Conservation (phyloP, 257 asterid species). For the Gentiana macrophylla region DNA sequence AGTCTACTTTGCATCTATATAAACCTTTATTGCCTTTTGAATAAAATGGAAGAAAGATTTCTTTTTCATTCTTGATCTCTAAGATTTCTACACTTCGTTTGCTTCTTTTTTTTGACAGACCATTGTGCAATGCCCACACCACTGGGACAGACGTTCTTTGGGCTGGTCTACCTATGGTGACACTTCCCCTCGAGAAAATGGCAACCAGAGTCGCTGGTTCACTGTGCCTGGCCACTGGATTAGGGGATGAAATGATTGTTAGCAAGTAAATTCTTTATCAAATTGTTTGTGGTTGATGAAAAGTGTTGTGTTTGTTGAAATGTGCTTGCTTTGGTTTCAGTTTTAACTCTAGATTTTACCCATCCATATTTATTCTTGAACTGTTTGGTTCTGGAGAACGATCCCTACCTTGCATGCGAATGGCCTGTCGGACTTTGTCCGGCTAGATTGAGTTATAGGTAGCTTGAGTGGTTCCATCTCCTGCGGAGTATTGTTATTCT, state of each 20-base stretch:
- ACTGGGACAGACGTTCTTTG: slow-evolving; percentile 98
- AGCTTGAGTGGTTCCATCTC: not conserved
- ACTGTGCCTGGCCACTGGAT: slow-evolving; percentile 92
- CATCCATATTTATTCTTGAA: too few species aligned
- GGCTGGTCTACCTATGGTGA: slow-evolving; percentile 97
- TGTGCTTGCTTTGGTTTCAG: too few species aligned
- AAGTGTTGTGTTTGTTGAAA: too few species aligned
- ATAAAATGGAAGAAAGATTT: not conserved
- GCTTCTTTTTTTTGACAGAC: slow-evolving; percentile 36
- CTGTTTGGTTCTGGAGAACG: too few species aligned
- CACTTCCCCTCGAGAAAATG: slow-evolving; percentile 99
- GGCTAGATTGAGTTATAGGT: not conserved
- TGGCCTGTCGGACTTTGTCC: too few species aligned
- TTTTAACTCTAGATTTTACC: too few species aligned
- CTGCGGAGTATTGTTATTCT: too few species aligned
- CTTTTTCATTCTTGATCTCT: not conserved
- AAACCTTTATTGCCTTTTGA: not conserved
- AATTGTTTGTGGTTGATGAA: not conserved
- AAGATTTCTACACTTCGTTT: not conserved
- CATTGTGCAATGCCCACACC: slow-evolving; percentile 98
- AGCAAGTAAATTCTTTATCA: slow-evolving; percentile 38
- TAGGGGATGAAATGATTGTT: slow-evolving; percentile 96
- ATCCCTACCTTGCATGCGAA: too few species aligned
- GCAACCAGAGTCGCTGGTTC: slow-evolving; percentile 99
- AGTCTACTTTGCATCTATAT: too few species aligned